Conservation (phyloP, 305 asterid genomes). For the Monarda citriodora region DNA sequence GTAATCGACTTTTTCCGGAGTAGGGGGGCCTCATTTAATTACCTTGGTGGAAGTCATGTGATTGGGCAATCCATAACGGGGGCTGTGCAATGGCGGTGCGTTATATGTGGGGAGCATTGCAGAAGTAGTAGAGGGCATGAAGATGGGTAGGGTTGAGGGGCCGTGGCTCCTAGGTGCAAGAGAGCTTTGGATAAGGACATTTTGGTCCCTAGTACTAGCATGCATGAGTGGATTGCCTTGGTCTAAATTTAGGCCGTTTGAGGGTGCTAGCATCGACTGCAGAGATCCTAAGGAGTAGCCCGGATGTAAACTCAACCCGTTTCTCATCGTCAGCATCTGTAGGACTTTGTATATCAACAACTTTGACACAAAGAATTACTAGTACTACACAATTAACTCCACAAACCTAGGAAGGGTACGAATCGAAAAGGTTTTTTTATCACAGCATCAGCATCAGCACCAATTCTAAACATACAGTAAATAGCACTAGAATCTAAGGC, state of each 20-base stretch:
- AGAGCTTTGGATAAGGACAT: slow-evolving; percentile 39
- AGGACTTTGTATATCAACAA: slow-evolving; percentile 8
- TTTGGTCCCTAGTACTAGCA: slow-evolving; percentile 47
- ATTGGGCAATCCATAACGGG: slow-evolving; percentile 61
- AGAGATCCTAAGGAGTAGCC: slow-evolving; percentile 59
- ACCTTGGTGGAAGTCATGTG: slow-evolving; percentile 79
- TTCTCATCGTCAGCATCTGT: slow-evolving; percentile 95
- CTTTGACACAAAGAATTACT: no score
- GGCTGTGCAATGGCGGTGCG: slow-evolving; percentile 47
- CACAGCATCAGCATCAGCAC: no score
- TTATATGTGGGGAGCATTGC: slow-evolving; percentile 37
- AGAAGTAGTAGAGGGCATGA: slow-evolving; percentile 37
- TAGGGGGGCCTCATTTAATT: no score
- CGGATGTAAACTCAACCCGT: slow-evolving; percentile 80
- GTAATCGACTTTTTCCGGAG: no score
- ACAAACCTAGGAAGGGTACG: neutral
- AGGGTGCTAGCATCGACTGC: slow-evolving; percentile 55
- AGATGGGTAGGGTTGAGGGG: slow-evolving; percentile 43
- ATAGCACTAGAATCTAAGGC: neutral
- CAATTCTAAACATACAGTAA: no score
- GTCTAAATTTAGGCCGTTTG: slow-evolving; percentile 45
- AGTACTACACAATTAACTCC: neutral
- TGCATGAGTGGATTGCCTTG: slow-evolving; percentile 47
- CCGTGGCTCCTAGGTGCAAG: slow-evolving; percentile 38
- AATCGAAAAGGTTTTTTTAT: no score